Conservation (phyloP, 2,329 filamentous ascomycete species). For the Pseudogymnoascus sp. region DNA sequence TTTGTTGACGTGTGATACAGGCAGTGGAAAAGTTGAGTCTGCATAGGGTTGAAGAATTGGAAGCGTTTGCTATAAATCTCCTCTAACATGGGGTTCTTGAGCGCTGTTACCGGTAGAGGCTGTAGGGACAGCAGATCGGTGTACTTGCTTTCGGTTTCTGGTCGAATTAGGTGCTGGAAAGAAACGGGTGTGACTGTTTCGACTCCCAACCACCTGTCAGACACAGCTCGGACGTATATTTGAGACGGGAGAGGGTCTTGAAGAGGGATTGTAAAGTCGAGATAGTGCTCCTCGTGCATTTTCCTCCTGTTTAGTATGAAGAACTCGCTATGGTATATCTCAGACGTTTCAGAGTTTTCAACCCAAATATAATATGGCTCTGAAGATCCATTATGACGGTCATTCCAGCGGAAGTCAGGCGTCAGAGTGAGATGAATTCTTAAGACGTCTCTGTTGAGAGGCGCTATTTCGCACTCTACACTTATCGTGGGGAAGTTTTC, state of each 20-base stretch:
- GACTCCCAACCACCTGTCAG: conserved; percentile 91
- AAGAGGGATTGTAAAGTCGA: conserved; percentile 94
- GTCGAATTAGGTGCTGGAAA: conserved; percentile 94
- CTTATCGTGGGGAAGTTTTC: conserved; percentile 87
- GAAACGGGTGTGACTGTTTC: conserved; percentile 93
- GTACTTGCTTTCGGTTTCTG: conserved; percentile 95
- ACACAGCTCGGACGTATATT: conserved; percentile 91
- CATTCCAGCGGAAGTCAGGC: conserved; percentile 91
- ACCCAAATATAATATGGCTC: conserved; percentile 99
- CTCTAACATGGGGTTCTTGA: conserved; percentile 81
- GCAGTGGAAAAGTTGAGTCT: conserved; percentile 96
- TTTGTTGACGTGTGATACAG: conserved; percentile 89
- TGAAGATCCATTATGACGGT: conserved; percentile 83
- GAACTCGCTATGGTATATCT: conserved; percentile 96
- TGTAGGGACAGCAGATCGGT: conserved; percentile 89
- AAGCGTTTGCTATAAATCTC: conserved; percentile 84
- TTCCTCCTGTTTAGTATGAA: conserved; percentile 89
- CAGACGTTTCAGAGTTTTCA: conserved; percentile 92
- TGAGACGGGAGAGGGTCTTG: conserved; percentile 89
- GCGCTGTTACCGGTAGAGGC: conserved; percentile 73
- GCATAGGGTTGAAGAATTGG: conserved; percentile 98
- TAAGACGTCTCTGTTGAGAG: conserved; percentile 86
- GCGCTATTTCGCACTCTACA: conserved; percentile 89
- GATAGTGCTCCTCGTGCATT: conserved; percentile 89
- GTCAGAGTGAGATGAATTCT: conserved; percentile 80